Evolutionary conservation across 257 asterid genomes (phyloP), one percentile per base, ranked within the genome.

Genomic region (Anisodus acutangulus): DNA sequence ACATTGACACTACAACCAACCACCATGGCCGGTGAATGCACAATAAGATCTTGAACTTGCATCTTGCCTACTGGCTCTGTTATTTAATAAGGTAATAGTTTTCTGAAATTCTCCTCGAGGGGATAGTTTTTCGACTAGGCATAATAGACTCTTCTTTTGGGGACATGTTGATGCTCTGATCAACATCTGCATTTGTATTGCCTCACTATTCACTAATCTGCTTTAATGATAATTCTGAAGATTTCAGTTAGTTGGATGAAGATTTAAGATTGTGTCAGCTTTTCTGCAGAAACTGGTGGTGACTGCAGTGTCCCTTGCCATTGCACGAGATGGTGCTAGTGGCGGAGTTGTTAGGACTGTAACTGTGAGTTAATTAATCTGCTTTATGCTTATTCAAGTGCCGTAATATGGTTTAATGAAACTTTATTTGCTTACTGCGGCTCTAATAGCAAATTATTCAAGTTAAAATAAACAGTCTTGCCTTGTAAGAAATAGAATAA

Each of bases 291-390:
- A 93, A 84, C 83, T 95, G 84, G 99, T 94, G 37, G 97, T 95
- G 86, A 92, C 92, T 89, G 98, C 98, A 37, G 98, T 95, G 83
- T 94, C 99, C 85, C 99, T 95, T 86, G 99, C 99, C 84, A 95
- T 95, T 93, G 98, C 98, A 86, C 94, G 98, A 17, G 99, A 95
- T 90, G 98, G 99, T 86, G 98, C 99, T 86, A 93, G 99, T 51
- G 99, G 98, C 51, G 99, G 98, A 54, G 98, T 95, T 88, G 97
- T 95, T 81, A 94, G 97, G 16, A 95, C 98, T 4, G 98, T 94
- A 71, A 94, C 97, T 79, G 99, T 95, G 90, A 94, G 97, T 91
- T 84, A 58, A 74, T 87, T 17, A 71, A n/a, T 71, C 17, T 43
- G 37, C 57, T 43, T 70, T 43, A 69, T 70, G 57, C 9, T 70